These are phyloP conservation scores for Colletotrichum simmondsii DNA, from an alignment of 2,329 filamentous ascomycete genomes.

Conservation along the genomic window DNA sequence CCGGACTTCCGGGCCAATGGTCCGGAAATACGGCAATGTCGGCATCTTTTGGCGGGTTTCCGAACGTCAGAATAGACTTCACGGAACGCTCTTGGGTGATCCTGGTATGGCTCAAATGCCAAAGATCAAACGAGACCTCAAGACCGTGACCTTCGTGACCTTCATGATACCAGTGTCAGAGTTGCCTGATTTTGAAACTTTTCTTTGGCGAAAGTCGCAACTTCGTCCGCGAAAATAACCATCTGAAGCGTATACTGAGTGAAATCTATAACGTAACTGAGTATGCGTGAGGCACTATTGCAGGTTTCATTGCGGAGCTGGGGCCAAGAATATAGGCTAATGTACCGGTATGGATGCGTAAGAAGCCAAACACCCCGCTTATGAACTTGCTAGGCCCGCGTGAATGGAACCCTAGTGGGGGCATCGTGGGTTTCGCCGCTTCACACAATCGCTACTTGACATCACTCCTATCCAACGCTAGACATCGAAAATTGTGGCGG, in stretches of 20 bases:
- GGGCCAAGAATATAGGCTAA: not conserved
- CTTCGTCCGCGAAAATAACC: not conserved
- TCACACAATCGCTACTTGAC: not conserved
- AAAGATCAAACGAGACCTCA: not conserved
- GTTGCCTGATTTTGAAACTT: not conserved
- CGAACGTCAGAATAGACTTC: not conserved
- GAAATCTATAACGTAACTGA: not conserved
- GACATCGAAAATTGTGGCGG: constrained; percentile 9
- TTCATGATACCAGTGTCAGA: not conserved
- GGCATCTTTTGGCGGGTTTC: not conserved
- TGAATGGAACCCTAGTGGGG: constrained; percentile 11
- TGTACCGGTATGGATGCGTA: not conserved
- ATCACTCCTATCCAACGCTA: fast-evolving
- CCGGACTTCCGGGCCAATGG: not conserved
- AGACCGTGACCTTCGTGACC: not conserved
- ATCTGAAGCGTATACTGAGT: not conserved
- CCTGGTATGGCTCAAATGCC: not conserved
- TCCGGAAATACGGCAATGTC: not conserved
- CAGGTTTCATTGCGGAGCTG: not conserved
- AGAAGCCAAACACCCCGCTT: not conserved
- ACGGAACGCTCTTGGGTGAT: not conserved
- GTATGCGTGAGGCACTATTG: not conserved
- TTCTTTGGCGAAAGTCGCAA: not conserved
- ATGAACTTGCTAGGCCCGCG: not conserved
- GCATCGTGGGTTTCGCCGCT: not conserved